Evolutionary conservation across 179 eudicot genomes (phyloP).

Genomic region (Beta macrorhiza): DNA sequence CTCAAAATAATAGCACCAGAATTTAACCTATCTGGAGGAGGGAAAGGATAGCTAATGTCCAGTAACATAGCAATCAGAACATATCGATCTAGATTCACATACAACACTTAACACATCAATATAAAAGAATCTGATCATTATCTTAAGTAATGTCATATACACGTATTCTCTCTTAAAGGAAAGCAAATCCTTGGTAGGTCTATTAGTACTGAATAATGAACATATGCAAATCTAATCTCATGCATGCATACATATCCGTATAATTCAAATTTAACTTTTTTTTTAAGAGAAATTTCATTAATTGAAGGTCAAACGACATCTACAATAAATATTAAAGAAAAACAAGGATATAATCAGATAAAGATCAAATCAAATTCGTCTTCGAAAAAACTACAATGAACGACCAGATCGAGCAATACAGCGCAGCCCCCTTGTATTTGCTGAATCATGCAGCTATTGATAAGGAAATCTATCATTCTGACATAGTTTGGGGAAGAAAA

Average conservation of each 20-base stretch:
- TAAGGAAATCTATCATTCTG: too few relatives aligned
- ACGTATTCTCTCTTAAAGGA: neutral
- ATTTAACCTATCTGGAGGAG: neutral
- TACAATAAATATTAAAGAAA: too few relatives aligned
- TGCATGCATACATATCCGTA: neutral
- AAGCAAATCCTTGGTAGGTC: conserved; percentile 9
- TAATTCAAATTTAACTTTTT: too few relatives aligned
- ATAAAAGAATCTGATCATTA: conserved; percentile 1
- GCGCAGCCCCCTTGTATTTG: too few relatives aligned
- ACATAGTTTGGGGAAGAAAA: too few relatives aligned
- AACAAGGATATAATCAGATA: too few relatives aligned
- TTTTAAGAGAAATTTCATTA: too few relatives aligned
- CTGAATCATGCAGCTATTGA: too few relatives aligned
- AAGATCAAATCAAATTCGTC: too few relatives aligned
- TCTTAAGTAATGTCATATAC: neutral
- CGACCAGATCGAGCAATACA: too few relatives aligned
- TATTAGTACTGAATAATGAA: neutral
- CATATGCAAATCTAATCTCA: neutral
- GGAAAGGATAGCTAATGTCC: neutral
- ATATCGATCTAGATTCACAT: neutral
- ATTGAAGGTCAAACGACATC: too few relatives aligned
- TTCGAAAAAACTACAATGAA: too few relatives aligned
- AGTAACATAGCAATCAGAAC: neutral
- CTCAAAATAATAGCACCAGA: neutral
- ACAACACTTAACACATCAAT: neutral